A percentile compares a stretch with the other conserved stretches of the same genome.
Evolutionary conservation across 331 rosid genomes (phyloP).

Genomic region (Rhamnella rubrinervis): DNA sequence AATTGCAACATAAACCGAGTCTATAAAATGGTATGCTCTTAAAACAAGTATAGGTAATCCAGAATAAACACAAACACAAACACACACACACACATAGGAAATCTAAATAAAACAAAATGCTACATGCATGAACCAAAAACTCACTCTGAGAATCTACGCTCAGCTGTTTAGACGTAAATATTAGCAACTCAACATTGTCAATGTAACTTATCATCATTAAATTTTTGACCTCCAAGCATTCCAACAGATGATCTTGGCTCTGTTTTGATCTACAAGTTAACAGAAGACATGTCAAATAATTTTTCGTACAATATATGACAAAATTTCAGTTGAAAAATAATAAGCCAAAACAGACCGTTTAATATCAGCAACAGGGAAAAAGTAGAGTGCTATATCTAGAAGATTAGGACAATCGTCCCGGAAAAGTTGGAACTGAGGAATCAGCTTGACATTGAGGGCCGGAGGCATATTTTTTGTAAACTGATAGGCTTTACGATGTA

Average conservation of each 20-base stretch:
- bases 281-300: constrained; percentile 16
- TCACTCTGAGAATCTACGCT: constrained; percentile 42
- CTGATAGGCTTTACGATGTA: constrained; percentile 43
- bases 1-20: neutral
- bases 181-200: constrained; percentile 53
- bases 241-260: constrained; percentile 32
- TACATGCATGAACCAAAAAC: constrained; percentile 22
- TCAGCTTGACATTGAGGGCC: constrained; percentile 41
- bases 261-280: constrained; percentile 42
- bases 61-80: neutral
- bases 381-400: constrained; percentile 64
- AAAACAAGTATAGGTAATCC: neutral
- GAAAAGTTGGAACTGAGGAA: constrained; percentile 42
- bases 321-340: neutral
- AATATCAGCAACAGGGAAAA: constrained; percentile 45
- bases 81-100: neutral
- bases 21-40: too few species aligned
- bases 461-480: constrained; percentile 50
- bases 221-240: constrained; percentile 46
- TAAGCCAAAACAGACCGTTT: constrained; percentile 45
- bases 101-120: constrained; percentile 9
- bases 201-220: constrained; percentile 49
- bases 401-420: constrained; percentile 40
- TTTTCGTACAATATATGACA: constrained; percentile 3
- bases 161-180: constrained; percentile 62